Evolutionary conservation across 441 rosid species (phyloP), one percentile per base, ranked within the genome.

Genomic region (Geranium incanum): DNA sequence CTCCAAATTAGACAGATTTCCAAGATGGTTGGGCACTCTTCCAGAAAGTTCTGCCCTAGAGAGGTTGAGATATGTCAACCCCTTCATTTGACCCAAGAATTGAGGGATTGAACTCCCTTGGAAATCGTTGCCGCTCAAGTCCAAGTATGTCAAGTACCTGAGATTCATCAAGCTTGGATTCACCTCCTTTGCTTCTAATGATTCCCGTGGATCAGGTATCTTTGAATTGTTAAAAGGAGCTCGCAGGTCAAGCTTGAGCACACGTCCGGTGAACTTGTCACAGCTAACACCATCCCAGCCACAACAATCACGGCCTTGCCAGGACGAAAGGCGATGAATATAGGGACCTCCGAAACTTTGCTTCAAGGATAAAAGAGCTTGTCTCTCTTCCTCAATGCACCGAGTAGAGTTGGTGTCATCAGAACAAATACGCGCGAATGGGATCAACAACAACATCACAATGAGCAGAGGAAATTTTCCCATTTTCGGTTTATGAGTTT

Each of bases 1-100:
- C 36, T 77, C 62, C 62, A 80, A 41, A 5, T 39, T 7, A 0
- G 79, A 23, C 13, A 80, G 77, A 60, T 79, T 75, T 3, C 74
- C 65, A 16, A 78, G 70, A 9, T 74, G 52, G 18, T 43, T 7
- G 5, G 71, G 68, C 0, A 72, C 43, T 36, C 6, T 65, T 9
- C 67, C 63, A 0, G 0, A 0, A 19, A 75, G 57, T 12, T 1
- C 4, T 0, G 76, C 12, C 3, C 0, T 0, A 0, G 70, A 72
- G 63, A 78, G 71, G 59, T 72, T 48, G 55, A 75, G 76, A 60
- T 48, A 60, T 19, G 55, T 60, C 15, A 75, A 7, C 39, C 39
- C 21, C 11, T 37, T 4, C 16, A 68, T 13, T 5, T 45, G 62
- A 12, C 72, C 62, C 2, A 52, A n/a, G 60, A 52, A 52, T 4